Evolutionary conservation across 2,329 filamentous ascomycete genomes (phyloP), one percentile per base, ranked within the genome.

Genomic region (Neopestalotiopsis rosae): DNA sequence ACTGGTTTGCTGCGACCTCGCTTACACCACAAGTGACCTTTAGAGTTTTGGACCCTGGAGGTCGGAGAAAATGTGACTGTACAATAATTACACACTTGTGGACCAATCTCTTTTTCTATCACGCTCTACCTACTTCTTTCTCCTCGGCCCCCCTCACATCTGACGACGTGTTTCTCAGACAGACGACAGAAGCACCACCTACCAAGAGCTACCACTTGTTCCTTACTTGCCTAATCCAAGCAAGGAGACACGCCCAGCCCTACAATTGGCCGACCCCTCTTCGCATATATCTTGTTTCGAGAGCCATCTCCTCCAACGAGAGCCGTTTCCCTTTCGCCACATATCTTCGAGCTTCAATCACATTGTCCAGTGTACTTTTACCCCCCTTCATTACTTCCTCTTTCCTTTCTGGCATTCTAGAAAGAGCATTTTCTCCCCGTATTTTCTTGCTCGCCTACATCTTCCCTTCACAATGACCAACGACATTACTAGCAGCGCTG

Each of bases 381-480:
- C 14, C 45, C 45, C 45, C 17, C 45, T n/a, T 52, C 9, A 9
- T 24, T 9, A 52, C 17, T 17, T 52, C 45, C 2, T 52, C 5
- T n/a, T 52, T 12, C n/a, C 45, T 52, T 24, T 6, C 45, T 52
- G 17, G 17, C 45, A 24, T 52, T 38, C 5, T 20, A 6, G 45
- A 9, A 52, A 52, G 17, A 17, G 9, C 45, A 20, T 52, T 7
- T 2, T 7, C 9, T 52, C n/a, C n/a, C 45, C 7, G 6, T 17
- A n/a, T 17, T n/a, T n/a, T 17, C 17, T n/a, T 52, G 5, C 45
- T n/a, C 17, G 20, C 20, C 45, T n/a, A 20, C 45, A n/a, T 59
- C 24, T 59, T 32, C 57, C 14, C 45, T n/a, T 52, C 45, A 62
- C 20, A 69, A 76, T 75, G 74, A 72, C 72, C 67, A 74, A 73